Conservation (phyloP, 1,284 basidiomycete species). For the Rhodotorula sp. region DNA sequence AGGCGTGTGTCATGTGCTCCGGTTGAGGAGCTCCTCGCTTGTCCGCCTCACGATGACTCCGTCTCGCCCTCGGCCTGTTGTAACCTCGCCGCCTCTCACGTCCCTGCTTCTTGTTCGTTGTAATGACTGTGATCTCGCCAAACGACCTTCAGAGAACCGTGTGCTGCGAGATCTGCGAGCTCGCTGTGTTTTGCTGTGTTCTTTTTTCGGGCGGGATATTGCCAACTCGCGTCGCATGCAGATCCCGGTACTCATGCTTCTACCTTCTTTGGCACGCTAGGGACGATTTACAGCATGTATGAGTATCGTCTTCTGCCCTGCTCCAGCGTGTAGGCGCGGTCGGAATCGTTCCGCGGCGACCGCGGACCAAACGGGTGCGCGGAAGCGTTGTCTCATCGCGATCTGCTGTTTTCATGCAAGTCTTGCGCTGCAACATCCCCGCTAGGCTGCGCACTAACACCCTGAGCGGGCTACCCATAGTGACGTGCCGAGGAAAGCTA, state of each 20-base stretch:
- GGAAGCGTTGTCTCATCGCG: not conserved
- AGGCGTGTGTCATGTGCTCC: constrained; percentile 45
- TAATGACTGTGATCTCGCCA: not conserved
- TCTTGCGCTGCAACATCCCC: no score
- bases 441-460: not conserved
- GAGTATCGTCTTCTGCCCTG: not conserved
- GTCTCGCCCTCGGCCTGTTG: no score
- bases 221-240: no score
- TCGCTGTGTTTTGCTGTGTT: no score
- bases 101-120: not conserved
- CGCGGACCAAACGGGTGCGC: not conserved
- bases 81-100: not conserved
- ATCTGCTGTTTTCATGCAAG: no score
- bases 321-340: not conserved
- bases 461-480: no score
- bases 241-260: no score
- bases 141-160: not conserved
- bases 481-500: no score
- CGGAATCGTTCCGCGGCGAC: no score
- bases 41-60: not conserved
- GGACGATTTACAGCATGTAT: no score
- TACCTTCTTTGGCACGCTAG: no score
- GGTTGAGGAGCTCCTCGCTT: not conserved
- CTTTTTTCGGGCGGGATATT: not conserved
- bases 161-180: no score